Conservation (phyloP, 2,329 filamentous ascomycete genomes). For the Colletotrichum euphorbiae region DNA sequence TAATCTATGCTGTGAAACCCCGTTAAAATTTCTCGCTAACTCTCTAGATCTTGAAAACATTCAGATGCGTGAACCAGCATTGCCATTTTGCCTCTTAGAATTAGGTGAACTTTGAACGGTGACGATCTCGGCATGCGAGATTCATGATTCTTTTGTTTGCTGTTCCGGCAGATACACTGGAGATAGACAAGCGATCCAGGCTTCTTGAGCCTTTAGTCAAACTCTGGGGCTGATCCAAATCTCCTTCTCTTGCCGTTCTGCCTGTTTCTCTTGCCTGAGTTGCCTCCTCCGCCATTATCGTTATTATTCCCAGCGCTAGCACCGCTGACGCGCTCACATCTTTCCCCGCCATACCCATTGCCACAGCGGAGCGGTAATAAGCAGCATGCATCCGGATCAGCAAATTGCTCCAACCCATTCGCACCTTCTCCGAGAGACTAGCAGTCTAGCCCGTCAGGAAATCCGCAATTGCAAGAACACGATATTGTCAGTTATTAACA, state of each 20-base stretch:
- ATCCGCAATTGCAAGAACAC: neutral
- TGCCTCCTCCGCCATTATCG: neutral
- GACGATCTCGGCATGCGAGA: too few relatives aligned
- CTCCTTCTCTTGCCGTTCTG: neutral
- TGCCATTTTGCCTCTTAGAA: too few relatives aligned
- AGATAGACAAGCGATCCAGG: too few relatives aligned
- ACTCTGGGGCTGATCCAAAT: too few relatives aligned
- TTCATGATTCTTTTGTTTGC: too few relatives aligned
- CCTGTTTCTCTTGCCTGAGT: neutral
- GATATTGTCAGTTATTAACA: neutral
- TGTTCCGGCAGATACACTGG: too few relatives aligned
- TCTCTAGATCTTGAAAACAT: too few relatives aligned
- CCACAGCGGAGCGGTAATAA: slow-evolving; percentile 14
- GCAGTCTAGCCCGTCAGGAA: slow-evolving; percentile 16
- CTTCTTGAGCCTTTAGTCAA: too few relatives aligned
- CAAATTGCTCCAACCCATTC: slow-evolving; percentile 26
- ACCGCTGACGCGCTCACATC: slow-evolving; percentile 26
- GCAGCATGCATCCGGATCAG: slow-evolving; percentile 19
- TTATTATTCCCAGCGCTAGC: neutral
- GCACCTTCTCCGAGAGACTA: slow-evolving; percentile 14
- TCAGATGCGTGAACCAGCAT: too few relatives aligned
- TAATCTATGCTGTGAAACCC: too few relatives aligned
- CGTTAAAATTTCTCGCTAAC: too few relatives aligned
- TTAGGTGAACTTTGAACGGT: too few relatives aligned
- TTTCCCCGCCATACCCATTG: slow-evolving; percentile 20